Base-by-base conservation (phyloP, 257 asterid species). In the Leptodermis oblonga region DNA sequence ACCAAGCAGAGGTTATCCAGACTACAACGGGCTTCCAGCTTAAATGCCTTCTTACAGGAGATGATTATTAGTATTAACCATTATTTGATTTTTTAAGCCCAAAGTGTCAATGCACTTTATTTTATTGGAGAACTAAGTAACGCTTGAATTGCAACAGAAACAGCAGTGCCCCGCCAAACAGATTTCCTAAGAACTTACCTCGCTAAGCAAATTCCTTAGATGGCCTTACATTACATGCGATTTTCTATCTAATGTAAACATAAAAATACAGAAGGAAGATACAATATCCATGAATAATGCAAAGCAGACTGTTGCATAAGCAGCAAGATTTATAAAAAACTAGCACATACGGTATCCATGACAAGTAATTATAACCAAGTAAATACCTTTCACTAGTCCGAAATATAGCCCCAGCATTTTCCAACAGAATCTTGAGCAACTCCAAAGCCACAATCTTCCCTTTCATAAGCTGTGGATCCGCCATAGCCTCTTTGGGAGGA, bases 391-490 rank as follows among this genome's bases (percentile, higher is more conserved):
- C 99, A 76, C 98, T 94, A 25, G 97, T 94, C 85, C 99, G 86
- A 79, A 94, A 94, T 53, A 94, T 67, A 43, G 97, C 97, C 68
- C 99, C 96, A 2, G 99, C 99, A 83, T 94, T 94, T 87, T 94
- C 99, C 90, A 94, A 79, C 80, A 91, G 82, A 79, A 94, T 92
- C 81, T 94, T 94, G 73, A 94, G 97, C 80, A 94, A 82, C 83
- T 94, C 99, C 92, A 94, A 61, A 0, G 99, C 97, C 82, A 94
- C 83, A 58, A 92, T 94, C 87, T 94, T 94, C 69, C 98, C 98
- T 80, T 86, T 91, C 96, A 94, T 92, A 17, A 92, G 90, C 82
- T 94, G 97, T 11, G 96, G 92, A 67, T 94, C 98, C 0, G 84
- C 86, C 31, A 81, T 74, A 1, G 96, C 96, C 75, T 91, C 99